Conservation (phyloP, 352 stramenopile genomes). For the Vaucheria bursata region DNA sequence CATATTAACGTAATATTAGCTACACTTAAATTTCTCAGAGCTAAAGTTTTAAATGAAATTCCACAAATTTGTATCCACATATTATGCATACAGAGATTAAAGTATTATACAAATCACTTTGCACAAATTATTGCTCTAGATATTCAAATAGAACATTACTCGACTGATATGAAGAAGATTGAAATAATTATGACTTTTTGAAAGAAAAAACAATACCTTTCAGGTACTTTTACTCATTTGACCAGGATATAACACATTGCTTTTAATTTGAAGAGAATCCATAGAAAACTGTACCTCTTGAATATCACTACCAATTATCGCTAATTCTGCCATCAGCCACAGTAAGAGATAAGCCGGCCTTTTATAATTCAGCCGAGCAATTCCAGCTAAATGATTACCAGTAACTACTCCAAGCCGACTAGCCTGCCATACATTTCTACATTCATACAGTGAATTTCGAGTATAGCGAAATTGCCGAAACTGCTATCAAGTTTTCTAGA, state of each 20-base stretch:
- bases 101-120: neutral
- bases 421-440: slow-evolving; percentile 34
- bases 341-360: slow-evolving; percentile 64
- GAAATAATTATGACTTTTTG: neutral
- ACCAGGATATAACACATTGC: neutral
- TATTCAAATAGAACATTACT: neutral
- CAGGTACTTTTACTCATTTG: neutral
- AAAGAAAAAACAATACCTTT: neutral
- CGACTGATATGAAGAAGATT: neutral
- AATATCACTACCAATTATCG: slow-evolving; percentile 78
- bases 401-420: slow-evolving; percentile 79
- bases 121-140: neutral
- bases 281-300: slow-evolving; percentile 58
- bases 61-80: too few species aligned
- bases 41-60: too few species aligned
- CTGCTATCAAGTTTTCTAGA: neutral
- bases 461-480: neutral
- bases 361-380: slow-evolving; percentile 59
- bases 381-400: slow-evolving; percentile 71
- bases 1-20: too few species aligned
- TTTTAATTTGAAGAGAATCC: neutral
- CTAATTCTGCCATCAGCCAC: slow-evolving; percentile 83
- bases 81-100: too few species aligned
- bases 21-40: too few species aligned
- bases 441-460: neutral